These are phyloP conservation scores for Lenwebbia sp. DNA, from an alignment of 345 rosid species.

Conservation along the genomic window DNA sequence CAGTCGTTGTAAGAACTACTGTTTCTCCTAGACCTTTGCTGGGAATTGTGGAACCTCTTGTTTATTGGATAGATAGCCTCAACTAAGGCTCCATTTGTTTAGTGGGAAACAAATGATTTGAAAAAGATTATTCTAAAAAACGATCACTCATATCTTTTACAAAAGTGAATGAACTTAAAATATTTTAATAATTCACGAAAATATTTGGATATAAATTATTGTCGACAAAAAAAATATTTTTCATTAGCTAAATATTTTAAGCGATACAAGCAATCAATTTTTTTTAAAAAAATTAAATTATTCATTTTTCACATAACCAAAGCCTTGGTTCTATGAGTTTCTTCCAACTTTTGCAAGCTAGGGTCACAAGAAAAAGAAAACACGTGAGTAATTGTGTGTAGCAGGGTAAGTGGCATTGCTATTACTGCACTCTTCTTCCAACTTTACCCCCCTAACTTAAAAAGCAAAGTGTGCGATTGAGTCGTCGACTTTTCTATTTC, in stretches of 20 bases:
- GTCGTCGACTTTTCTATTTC: background rate
- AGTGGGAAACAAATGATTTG: no score
- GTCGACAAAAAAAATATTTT: no score
- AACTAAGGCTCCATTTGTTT: background rate
- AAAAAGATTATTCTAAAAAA: no score
- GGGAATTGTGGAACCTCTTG: background rate
- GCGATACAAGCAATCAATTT: no score
- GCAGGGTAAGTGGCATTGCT: background rate
- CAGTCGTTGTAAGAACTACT: background rate
- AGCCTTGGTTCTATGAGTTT: background rate
- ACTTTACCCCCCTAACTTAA: background rate
- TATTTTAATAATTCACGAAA: no score
- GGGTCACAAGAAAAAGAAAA: background rate
- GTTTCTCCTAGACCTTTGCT: background rate
- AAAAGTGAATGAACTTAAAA: no score
- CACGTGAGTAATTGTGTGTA: no score
- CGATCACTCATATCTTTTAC: no score
- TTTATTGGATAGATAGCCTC: background rate
- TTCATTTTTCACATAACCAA: no score
- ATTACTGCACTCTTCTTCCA: background rate
- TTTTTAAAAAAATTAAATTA: no score
- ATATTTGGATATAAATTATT: no score
- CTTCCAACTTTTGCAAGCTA: background rate
- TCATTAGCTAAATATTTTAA: no score
- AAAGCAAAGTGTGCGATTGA: background rate